Evolutionary conservation across 2,329 filamentous ascomycete genomes (phyloP), one percentile per base, ranked within the genome.

Genomic region (Stagonosporopsis tanaceti): DNA sequence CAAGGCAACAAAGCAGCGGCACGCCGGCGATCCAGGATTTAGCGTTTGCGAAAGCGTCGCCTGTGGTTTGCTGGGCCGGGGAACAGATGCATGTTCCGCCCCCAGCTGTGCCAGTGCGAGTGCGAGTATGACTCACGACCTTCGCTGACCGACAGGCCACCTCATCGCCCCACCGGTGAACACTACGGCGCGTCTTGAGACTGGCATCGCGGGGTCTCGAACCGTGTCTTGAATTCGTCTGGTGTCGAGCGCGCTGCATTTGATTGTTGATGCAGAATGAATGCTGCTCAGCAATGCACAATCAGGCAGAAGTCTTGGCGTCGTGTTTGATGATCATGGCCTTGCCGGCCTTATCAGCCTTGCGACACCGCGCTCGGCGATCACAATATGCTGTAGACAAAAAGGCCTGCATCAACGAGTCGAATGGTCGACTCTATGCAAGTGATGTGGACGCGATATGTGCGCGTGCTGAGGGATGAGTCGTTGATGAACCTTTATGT

Each of bases 61-160:
- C 59, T 61, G 53, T 61, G 52, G 55, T 59, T 54, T 56, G 53
- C 54, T 58, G 11, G 48, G 24, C n/a, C 32, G 34, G 46, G 45
- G 47, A 50, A 20, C 54, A 37, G 30, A 40, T 51, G 37, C 47
- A 50, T 39, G 54, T 46, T 54, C 61, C 60, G 65, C 54, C 59
- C 47, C 60, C 44, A 47, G 59, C 57, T 53, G 24, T 47, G 44
- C 17, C 32, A 46, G 35, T 32, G 30, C 30, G 9, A 20, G 24
- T 47, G 44, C 17, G 25, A 34, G 28, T 61, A 68, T 68, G 65
- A 68, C 65, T 68, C 65, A 68, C 57, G 57, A 39, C 44, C 48
- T 57, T 35, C 51, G 58, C 57, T 65, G 60, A 65, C 65, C 60
- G 60, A 60, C 56, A 60, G 47, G 57, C 57, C 47, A 60, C 59